Base-by-base conservation (phyloP, 2,329 filamentous ascomycete species). In the Cladosporium sp. region DNA sequence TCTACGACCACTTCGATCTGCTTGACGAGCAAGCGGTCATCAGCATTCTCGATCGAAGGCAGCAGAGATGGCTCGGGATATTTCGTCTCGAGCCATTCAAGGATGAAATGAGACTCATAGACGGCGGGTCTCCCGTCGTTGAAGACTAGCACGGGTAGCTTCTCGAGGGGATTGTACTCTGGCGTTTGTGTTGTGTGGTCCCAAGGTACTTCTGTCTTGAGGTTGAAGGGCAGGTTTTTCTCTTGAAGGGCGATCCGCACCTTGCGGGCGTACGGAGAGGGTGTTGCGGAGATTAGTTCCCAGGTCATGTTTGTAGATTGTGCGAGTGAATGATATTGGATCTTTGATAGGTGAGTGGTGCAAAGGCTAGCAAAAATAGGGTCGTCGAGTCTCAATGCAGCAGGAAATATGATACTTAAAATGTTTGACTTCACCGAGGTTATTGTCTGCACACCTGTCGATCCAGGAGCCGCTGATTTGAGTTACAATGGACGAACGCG, bases 191-290 rank as follows among this genome's bases (percentile, higher is more conserved):
- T 77, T 3, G 70, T 70, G 17, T 62, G 65, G 64, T 77, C 69
- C 75, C 75, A 77, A 0, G 74, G 75, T 1, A 78, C 74, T 67
- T 77, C 75, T 37, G 73, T 76, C 47, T 74, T 66, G 30, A 78
- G 67, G 1, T 58, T 63, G 67, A 77, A 77, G 2, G 74, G 72
- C 20, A 78, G 72, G 58, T 55, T 49, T 63, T 77, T 77, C 20
- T 77, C 70, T 39, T 62, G 59, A 6, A 76, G 69, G 4, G 69
- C 69, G 36, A 77, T 76, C 62, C 74, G 70, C 40, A 75, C 72
- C 68, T 77, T 76, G 43, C 74, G 72, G 8, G 75, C 74, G 61
- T 75, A 76, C 8, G 73, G 74, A 2, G 72, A 74, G 15, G 73
- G 72, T 2, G 73, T 73, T 8, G 73, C 73, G 52, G 61, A 65